These are phyloP conservation scores for Aspergillus luchuensis DNA, from an alignment of 2,329 filamentous ascomycete genomes.

Conservation along the genomic window DNA sequence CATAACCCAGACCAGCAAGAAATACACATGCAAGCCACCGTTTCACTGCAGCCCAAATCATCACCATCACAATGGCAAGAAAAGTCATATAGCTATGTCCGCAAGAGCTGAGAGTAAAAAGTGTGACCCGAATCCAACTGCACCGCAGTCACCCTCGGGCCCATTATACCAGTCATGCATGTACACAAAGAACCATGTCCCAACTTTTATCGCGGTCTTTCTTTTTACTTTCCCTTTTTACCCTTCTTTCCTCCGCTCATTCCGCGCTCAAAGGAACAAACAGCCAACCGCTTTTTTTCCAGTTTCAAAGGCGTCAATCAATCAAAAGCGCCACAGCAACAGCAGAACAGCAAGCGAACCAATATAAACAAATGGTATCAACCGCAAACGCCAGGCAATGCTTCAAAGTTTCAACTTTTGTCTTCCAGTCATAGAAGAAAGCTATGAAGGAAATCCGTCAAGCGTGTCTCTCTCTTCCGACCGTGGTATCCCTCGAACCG, in stretches of 20 bases:
- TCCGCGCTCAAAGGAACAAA: neutral
- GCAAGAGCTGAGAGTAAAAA: conserved; percentile 13
- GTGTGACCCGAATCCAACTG: conserved; percentile 7
- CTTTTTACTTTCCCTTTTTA: too few species aligned
- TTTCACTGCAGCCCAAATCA: neutral
- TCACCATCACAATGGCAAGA: neutral
- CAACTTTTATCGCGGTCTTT: neutral
- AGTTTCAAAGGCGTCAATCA: neutral
- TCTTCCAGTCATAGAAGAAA: conserved; percentile 22
- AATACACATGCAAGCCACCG: neutral
- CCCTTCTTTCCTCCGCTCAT: neutral
- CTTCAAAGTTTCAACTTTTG: conserved; percentile 34
- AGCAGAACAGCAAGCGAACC: conserved; percentile 5
- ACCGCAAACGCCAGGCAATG: conserved; percentile 40
- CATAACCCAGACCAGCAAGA: neutral
- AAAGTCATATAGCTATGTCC: conserved; percentile 3
- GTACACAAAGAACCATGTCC: neutral
- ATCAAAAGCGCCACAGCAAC: conserved; percentile 4
- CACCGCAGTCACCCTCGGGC: conserved; percentile 10
- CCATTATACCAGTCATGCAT: conserved; percentile 3
- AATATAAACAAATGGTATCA: conserved; percentile 36
- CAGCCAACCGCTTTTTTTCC: conserved; percentile 3
- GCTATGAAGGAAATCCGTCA: conserved; percentile 17
- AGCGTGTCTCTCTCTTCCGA: conserved; percentile 7
- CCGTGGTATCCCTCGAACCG: neutral